Evolutionary conservation across 1,139 yeast species (phyloP), one percentile per base, ranked within the genome.

Genomic region (Hansenula anomala): DNA sequence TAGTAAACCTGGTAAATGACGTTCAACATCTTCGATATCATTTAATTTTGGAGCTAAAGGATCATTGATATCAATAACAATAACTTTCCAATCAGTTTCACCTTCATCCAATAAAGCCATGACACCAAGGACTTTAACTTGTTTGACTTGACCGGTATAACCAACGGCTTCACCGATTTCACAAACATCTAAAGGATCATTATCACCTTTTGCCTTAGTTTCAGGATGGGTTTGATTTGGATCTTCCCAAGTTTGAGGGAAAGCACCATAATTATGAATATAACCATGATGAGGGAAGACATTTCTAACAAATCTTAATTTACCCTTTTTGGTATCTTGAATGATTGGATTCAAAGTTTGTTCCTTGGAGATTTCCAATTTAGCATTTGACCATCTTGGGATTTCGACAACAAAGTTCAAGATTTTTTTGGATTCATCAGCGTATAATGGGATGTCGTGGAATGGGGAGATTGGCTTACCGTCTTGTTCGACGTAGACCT

Each of bases 201-300:
- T 82, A 63, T 88, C 96, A 54, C 96, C 96, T 50, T 63, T 76
- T 43, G 89, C 87, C 56, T 81, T 80, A 45, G 94, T 82, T 60
- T 82, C 92, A 47, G 86, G 82, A 66, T 82, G 84, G 42, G 67
- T 61, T 46, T 56, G 62, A 51, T 77, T 78, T 42, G 94, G 94
- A 56, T 88, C 95, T 65, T 88, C 96, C 96, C 96, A 88, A 25
- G 96, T 88, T 65, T 87, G 96, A 39, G 96, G 95, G 69, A 88
- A 78, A 24, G 96, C 95, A 55, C 96, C 96, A 59, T 88, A 88
- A 70, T 87, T 88, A 68, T 85, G 95, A 50, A 90, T 77, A 67
- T 87, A 87, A 44, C 96, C 96, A 56, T 85, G 88, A 64, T 78
- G 84, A 30, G 96, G 96, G 76, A 86, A 88, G 55, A 88, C 75